These are phyloP conservation scores for Helianthus annuus DNA, from an alignment of 129 eudicot genomes.

Conservation along the genomic window HanXRQr2.0-SUNRISE NC_035444.2:105998029-105998528, in stretches of 20 bases:
- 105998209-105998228: conserved; percentile 29
- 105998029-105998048: conserved; percentile 66
- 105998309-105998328: conserved; percentile 25
- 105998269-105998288: conserved; percentile 27
- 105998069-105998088: neutral
- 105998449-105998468: too few relatives aligned
- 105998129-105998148: conserved; percentile 29
- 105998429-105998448: too few relatives aligned
- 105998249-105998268: conserved; percentile 38
- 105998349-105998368: conserved; percentile 48
- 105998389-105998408: conserved; percentile 46
- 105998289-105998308: conserved; percentile 26
- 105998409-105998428: conserved; percentile 13
- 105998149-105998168: conserved; percentile 38
- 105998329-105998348: conserved; percentile 82
- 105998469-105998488: neutral
- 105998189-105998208: conserved; percentile 28
- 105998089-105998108: neutral
- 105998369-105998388: conserved; percentile 34
- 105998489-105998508: neutral
- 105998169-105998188: conserved; percentile 39
- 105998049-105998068: neutral
- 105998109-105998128: conserved; percentile 19
- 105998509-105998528: neutral
- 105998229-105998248: conserved; percentile 44